phyloP scores from a whole-genome alignment of 768 basidiomycete species.

The Rhizopogon vulgaris region DNA sequence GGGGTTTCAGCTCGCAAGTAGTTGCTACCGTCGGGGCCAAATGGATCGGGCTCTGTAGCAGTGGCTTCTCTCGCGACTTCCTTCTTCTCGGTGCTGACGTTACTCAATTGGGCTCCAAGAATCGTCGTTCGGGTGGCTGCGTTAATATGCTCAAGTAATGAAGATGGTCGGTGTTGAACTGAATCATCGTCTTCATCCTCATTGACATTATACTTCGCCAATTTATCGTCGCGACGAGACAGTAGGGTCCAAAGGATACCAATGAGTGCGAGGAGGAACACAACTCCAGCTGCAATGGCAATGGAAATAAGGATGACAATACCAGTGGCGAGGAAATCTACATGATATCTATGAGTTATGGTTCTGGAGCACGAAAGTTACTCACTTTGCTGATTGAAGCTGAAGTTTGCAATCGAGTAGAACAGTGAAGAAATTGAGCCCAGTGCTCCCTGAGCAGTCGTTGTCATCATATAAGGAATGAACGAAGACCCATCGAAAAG shows the following conservation, averaged over 20 bases:
- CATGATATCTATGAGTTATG: conserved; percentile 5
- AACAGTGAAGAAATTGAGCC: conserved; percentile 77
- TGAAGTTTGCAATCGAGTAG: conserved; percentile 74
- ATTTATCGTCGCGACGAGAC: conserved; percentile 70
- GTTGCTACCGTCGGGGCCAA: conserved; percentile 70
- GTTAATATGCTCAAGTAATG: conserved; percentile 85
- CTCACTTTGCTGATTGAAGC: conserved; percentile 67
- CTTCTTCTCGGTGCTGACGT: conserved; percentile 47
- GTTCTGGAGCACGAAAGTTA: conserved; percentile 10
- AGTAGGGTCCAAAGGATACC: conserved; percentile 90
- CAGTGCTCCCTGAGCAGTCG: conserved; percentile 55
- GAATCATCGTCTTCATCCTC: conserved; percentile 76
- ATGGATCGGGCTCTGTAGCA: conserved; percentile 41
- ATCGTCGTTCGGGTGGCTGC: conserved; percentile 84
- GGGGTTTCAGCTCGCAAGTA: conserved; percentile 80
- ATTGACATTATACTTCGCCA: conserved; percentile 52
- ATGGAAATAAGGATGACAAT: conserved; percentile 96
- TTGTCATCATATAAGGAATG: conserved; percentile 76
- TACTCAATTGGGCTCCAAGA: conserved; percentile 43
- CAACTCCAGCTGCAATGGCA: conserved; percentile 91
- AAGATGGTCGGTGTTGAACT: conserved; percentile 75
- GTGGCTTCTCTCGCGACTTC: conserved; percentile 34
- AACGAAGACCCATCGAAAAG: conserved; percentile 81
- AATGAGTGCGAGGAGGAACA: conserved; percentile 79
- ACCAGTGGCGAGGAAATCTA: conserved; percentile 86